Base-by-base conservation (phyloP, 2,329 filamentous ascomycete genomes). In the Sporothrix euskadiensis region DNA sequence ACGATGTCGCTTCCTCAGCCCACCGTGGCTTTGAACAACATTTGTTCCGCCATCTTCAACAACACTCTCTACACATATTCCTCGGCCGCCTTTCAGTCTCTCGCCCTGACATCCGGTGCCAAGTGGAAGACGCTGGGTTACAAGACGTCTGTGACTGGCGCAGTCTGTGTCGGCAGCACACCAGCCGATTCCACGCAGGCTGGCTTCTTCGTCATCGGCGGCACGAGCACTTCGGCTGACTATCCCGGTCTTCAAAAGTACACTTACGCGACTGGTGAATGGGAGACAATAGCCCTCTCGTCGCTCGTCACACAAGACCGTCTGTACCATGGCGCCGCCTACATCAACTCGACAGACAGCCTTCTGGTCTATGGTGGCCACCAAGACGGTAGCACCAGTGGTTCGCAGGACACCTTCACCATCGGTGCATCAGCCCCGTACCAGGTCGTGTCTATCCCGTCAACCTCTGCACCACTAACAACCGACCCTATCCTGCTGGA, bases 11-110 rank as follows among this genome's bases (percentile, higher is more conserved):
- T 91, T 73, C 93, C 94, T 68, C 83, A 89, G 79, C 94, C 94
- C 71, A 84, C 88, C 71, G 86, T 89, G 79, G 85, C 90, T 75
- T 84, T 98, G 80, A 88, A 90, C 81, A 89, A 91, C 82, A 90
- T 93, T 79, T 98, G 95, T 83, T 94, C 94, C 73, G 89, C 92
- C 79, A 87, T 98, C 75, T 86, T 93, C 84, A 86, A 94, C 80
- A 90, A 94, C 81, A 94, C 90, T 14, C 88, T 98, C 71, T 98
- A 97, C 83, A 90, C 92, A 63, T 97, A 93, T 81, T 93, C 93
- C 6, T 83, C 89, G 9, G 83, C 88, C 65, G 92, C 89, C 39
- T 94, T 98, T 78, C 88, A 94, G 80, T 91, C 92, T 9, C 82
- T 98, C 76, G 82, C 86, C 14, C 83, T 98, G 76, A 83, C 88